A percentile compares a stretch with the other conserved stretches of the same genome.
Evolutionary conservation across 495 filamentous ascomycete genomes (phyloP).

Genomic region (Amniculicola lignicola): DNA sequence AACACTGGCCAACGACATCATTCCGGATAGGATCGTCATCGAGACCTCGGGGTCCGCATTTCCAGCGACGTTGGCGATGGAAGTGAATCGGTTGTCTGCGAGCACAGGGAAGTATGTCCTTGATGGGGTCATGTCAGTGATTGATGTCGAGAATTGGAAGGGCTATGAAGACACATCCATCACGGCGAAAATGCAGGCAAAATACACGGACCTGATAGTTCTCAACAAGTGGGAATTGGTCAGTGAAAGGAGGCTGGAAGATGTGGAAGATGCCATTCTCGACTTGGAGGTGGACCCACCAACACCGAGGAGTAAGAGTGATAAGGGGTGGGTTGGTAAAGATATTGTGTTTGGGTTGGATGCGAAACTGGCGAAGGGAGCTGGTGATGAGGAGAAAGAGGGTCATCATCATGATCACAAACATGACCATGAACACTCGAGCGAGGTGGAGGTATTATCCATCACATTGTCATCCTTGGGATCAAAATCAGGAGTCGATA

Average conservation of each 20-base stretch:
- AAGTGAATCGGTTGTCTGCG: slow-evolving; percentile 71
- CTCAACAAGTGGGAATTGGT: slow-evolving; percentile 93
- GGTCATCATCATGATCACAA: slow-evolving; percentile 45
- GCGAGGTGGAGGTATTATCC: slow-evolving; percentile 86
- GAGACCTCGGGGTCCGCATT: slow-evolving; percentile 81
- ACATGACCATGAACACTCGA: slow-evolving; percentile 69
- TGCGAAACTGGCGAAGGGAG: slow-evolving; percentile 64
- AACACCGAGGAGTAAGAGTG: slow-evolving; percentile 74
- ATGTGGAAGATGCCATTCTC: slow-evolving; percentile 76
- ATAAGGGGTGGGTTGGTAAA: slow-evolving; percentile 69
- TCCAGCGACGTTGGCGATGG: slow-evolving; percentile 44
- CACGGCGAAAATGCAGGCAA: slow-evolving; percentile 50
- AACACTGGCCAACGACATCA: slow-evolving; percentile 58
- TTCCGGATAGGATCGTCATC: slow-evolving; percentile 83
- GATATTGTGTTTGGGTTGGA: slow-evolving; percentile 85
- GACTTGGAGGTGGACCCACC: slow-evolving; percentile 75
- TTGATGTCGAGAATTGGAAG: slow-evolving; percentile 96
- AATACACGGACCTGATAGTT: slow-evolving; percentile 87
- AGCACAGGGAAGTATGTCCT: slow-evolving; percentile 65
- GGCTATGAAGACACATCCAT: slow-evolving; percentile 85
- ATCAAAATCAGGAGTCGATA: slow-evolving; percentile 53
- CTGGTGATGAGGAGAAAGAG: slow-evolving; percentile 43
- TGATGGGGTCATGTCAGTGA: slow-evolving; percentile 87
- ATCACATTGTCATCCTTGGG: slow-evolving; percentile 55
- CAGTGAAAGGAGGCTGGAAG: slow-evolving; percentile 70